These are phyloP conservation scores for Cutaneotrichosporon cutaneum DNA, from an alignment of 1,284 basidiomycete genomes.

Conservation along the genomic window DNA sequence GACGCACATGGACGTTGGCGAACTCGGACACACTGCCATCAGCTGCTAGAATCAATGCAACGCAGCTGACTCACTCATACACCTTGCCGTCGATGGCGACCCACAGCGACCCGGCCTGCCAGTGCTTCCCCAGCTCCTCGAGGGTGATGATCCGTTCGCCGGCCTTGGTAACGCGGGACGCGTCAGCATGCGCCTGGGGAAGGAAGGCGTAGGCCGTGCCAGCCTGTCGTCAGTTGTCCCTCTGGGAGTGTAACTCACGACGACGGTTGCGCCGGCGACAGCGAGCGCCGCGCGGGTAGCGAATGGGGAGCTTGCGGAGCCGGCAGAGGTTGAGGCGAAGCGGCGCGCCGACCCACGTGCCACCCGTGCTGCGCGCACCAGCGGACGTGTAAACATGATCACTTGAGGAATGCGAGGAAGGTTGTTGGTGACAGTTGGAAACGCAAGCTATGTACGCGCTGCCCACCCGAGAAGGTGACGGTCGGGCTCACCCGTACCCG, in stretches of 20 bases:
- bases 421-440: neutral
- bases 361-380: neutral
- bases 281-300: neutral
- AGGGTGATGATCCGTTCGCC: slow-evolving; percentile 12
- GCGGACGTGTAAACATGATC: neutral
- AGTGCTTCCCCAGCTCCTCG: slow-evolving; percentile 36
- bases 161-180: neutral
- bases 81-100: slow-evolving; percentile 41
- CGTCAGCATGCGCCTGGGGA: slow-evolving; percentile 9
- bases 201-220: slow-evolving; percentile 4
- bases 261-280: neutral
- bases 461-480: neutral
- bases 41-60: too few relatives aligned
- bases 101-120: slow-evolving; percentile 32
- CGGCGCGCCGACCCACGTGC: neutral
- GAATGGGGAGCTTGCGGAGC: neutral
- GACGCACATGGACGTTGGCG: slow-evolving; percentile 25
- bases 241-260: neutral
- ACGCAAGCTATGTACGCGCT: neutral
- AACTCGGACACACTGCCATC: slow-evolving; percentile 35
- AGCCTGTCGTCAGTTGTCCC: slow-evolving; percentile 10
- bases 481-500: neutral
- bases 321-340: neutral
- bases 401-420: neutral
- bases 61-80: slow-evolving; percentile 32